Evolutionary conservation across 371 early-diverging fungal species (phyloP).

Genomic region (Gilbertella persicaria): DNA sequence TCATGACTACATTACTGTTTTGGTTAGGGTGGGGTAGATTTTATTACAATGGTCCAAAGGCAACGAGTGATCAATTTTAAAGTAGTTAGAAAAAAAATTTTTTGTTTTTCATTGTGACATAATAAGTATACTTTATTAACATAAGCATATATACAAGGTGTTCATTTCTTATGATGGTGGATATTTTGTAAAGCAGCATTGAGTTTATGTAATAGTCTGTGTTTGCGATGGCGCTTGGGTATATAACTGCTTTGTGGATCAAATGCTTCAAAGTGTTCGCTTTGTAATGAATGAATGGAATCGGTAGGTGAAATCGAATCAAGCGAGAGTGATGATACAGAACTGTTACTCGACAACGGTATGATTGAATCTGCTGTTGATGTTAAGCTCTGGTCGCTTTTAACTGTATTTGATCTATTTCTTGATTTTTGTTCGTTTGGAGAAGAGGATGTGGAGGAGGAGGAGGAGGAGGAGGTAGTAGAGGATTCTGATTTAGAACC

Average conservation of each 20-base stretch:
- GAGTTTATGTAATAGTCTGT: constrained; percentile 5
- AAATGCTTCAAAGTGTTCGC: too few species aligned
- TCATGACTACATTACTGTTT: constrained; percentile 14
- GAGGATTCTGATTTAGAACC: not conserved
- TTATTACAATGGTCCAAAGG: constrained; percentile 33
- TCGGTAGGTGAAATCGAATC: too few species aligned
- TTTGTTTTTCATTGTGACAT: not conserved
- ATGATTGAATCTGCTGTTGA: not conserved
- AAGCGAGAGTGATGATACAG: not conserved
- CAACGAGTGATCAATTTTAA: constrained; percentile 21
- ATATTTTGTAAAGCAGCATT: constrained; percentile 2
- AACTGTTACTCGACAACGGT: not conserved
- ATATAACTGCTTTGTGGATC: too few species aligned
- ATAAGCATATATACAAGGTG: not conserved
- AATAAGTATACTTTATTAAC: not conserved
- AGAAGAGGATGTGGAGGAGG: too few species aligned
- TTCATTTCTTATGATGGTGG: not conserved
- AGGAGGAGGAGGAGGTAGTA: not conserved
- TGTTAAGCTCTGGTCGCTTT: not conserved
- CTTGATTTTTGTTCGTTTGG: too few species aligned
- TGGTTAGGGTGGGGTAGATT: constrained; percentile 31
- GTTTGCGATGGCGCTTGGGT: not conserved
- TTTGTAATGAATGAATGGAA: too few species aligned
- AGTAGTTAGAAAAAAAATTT: not conserved
- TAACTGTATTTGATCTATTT: not conserved